phyloP scores from a whole-genome alignment of 164 flowering plant species.

The Chimonanthus salicifolius region DNA sequence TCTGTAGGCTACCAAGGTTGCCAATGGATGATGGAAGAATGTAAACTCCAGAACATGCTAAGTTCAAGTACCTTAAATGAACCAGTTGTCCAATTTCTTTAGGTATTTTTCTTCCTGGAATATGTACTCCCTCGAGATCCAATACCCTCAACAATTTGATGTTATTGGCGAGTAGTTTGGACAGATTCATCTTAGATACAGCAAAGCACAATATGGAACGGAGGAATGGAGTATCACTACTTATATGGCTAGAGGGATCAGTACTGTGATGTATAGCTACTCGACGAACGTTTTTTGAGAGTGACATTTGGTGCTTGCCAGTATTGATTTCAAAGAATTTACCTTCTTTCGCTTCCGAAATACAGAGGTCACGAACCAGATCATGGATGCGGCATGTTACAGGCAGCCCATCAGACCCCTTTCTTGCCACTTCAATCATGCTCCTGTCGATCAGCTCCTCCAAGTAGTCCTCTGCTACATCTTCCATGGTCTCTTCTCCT shows the following conservation, averaged over 20 bases:
- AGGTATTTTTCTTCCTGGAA: not conserved
- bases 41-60: not conserved
- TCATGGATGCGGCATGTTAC: slow-evolving; percentile 44
- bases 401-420: slow-evolving; percentile 25
- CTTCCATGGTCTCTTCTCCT: slow-evolving; percentile 22
- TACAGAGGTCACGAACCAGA: not conserved
- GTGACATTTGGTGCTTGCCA: not conserved
- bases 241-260: not conserved
- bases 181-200: not conserved
- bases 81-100: not conserved
- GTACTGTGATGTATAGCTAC: not conserved
- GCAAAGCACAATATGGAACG: not conserved
- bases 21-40: not conserved
- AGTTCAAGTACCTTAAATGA: not conserved
- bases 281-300: not conserved
- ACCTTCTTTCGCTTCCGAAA: not conserved
- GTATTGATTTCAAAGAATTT: not conserved
- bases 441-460: slow-evolving; percentile 37
- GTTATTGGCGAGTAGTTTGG: not conserved
- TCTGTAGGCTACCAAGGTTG: not conserved
- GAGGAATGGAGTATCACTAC: not conserved
- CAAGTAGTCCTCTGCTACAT: slow-evolving; percentile 43
- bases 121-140: not conserved
- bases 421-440: slow-evolving; percentile 39
- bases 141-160: not conserved